Evolutionary conservation across 108 stramenopile genomes (phyloP).

Genomic region (Nitzschia putrida): DNA sequence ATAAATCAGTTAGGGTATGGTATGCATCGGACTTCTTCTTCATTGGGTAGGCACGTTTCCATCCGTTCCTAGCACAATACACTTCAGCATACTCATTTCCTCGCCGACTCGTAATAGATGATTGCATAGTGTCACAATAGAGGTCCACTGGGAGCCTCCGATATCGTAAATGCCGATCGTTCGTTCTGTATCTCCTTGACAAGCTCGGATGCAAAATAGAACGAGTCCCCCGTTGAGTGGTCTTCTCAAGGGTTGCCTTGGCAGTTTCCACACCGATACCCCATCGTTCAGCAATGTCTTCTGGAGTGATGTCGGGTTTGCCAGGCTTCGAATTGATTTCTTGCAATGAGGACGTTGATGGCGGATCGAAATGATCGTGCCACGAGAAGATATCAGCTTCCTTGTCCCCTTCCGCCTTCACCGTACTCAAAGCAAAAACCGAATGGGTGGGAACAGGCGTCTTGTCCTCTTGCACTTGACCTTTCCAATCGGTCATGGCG

Average conservation of each 20-base stretch:
- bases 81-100: conserved; percentile 36
- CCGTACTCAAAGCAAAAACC: too few species aligned
- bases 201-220: conserved; percentile 12
- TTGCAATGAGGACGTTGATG: too few species aligned
- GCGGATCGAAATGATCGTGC: too few species aligned
- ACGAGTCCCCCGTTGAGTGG: conserved; percentile 36
- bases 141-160: conserved; percentile 10
- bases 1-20: conserved; percentile 27
- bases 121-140: conserved; percentile 36
- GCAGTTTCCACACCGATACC: conserved; percentile 26
- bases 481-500: too few species aligned
- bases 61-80: conserved; percentile 24
- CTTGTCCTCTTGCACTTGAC: too few species aligned
- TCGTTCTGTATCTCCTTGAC: conserved; percentile 18
- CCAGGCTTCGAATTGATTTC: too few species aligned
- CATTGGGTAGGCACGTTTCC: conserved; percentile 27
- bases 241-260: conserved; percentile 13
- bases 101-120: background rate
- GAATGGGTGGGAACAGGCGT: too few species aligned
- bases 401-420: too few species aligned
- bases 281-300: background rate
- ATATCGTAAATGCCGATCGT: conserved; percentile 28
- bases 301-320: too few species aligned
- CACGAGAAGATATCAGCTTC: too few species aligned
- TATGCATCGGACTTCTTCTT: conserved; percentile 29